Percentiles rank a stretch among this genome's conserved stretches.
Conservation (phyloP, 139 green algal genomes). For the Micractinium conductrix region DNA sequence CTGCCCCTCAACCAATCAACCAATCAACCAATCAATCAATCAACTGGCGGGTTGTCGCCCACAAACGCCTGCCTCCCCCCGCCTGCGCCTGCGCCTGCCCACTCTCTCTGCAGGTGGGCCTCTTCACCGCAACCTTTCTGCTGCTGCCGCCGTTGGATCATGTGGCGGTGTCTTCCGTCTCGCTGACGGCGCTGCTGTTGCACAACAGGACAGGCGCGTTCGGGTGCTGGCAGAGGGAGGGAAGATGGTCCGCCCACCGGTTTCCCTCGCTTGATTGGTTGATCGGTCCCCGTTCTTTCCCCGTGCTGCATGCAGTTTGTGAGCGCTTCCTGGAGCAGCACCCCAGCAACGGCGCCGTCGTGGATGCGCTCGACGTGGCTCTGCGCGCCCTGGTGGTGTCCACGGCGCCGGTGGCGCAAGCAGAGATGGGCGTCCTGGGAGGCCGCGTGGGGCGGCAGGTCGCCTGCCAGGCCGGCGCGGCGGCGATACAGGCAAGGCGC, state of each 20-base stretch:
- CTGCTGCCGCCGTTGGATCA: conserved; percentile 7
- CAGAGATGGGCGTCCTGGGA: neutral
- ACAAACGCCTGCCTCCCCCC: too few species aligned
- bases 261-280: too few species aligned
- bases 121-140: conserved; percentile 8
- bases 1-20: too few species aligned
- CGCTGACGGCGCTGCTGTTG: neutral
- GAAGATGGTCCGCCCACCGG: too few species aligned
- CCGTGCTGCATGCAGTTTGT: neutral
- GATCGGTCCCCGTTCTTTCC: too few species aligned
- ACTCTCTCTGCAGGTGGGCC: too few species aligned
- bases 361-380: neutral
- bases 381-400: neutral
- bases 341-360: neutral
- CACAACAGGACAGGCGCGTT: conserved; percentile 1
- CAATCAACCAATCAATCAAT: too few species aligned
- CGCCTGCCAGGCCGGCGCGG: neutral
- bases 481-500: conserved; percentile 1
- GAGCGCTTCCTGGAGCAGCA: conserved; percentile 6
- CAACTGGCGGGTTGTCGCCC: too few species aligned
- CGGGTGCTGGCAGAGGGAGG: neutral
- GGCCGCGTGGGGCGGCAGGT: neutral
- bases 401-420: neutral
- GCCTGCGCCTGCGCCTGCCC: too few species aligned
- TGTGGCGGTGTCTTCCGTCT: neutral